A percentile compares a stretch with the other conserved stretches of the same genome.
phyloP scores from a whole-genome alignment of 2,329 filamentous ascomycete species.

The Penicillium paneum region DNA sequence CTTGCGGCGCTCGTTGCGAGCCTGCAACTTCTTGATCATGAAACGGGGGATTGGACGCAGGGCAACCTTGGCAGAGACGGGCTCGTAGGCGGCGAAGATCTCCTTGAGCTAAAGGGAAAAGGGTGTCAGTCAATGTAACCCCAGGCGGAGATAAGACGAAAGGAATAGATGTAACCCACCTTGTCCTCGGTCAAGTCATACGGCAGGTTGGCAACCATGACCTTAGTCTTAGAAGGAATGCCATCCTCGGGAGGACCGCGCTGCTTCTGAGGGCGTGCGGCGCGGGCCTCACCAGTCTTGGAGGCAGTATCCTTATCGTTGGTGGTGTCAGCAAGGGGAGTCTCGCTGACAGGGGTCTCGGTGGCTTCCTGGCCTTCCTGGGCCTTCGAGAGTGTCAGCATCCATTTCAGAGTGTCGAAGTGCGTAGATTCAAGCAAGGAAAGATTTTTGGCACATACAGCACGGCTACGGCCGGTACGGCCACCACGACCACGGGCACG shows the following conservation, averaged over 20 bases:
- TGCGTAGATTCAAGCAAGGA: neutral
- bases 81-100: conserved; percentile 89
- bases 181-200: conserved; percentile 98
- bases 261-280: conserved; percentile 64
- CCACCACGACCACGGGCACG: conserved; percentile 66
- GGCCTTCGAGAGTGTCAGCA: conserved; percentile 11
- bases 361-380: conserved; percentile 28
- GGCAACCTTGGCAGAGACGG: conserved; percentile 94
- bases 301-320: conserved; percentile 35
- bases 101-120: conserved; percentile 73
- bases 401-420: neutral
- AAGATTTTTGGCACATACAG: conserved; percentile 43
- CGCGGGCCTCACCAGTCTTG: conserved; percentile 44
- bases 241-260: conserved; percentile 96
- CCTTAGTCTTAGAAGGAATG: conserved; percentile 98
- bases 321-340: conserved; percentile 60
- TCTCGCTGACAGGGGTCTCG: conserved; percentile 43
- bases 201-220: conserved; percentile 99
- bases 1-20: conserved; percentile 96
- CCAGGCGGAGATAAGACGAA: neutral
- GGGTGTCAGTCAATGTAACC: conserved; percentile 25
- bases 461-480: conserved; percentile 63
- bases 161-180: conserved; percentile 52
- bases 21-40: conserved; percentile 99
- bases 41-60: conserved; percentile 97